Evolutionary conservation across 768 basidiomycete genomes (phyloP).

Genomic region (Austroboletus eburneus): DNA sequence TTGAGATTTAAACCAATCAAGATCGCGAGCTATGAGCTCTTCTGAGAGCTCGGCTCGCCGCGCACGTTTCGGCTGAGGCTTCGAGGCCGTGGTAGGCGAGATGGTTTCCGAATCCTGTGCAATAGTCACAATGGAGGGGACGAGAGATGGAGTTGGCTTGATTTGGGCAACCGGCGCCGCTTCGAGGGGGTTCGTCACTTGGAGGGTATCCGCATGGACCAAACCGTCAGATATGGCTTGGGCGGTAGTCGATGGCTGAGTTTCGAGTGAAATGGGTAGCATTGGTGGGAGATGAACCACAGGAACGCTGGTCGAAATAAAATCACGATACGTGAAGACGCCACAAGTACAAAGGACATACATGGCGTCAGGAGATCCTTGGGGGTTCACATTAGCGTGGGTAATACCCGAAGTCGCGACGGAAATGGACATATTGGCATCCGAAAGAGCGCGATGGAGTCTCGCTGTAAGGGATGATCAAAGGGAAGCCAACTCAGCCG

Average conservation of each 20-base stretch:
- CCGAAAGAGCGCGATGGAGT: constrained; percentile 14
- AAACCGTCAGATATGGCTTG: neutral
- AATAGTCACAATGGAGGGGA: neutral
- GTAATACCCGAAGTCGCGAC: neutral
- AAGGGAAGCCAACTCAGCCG: neutral
- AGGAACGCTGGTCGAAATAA: neutral
- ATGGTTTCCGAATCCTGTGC: neutral
- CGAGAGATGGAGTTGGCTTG: neutral
- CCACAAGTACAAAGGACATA: too few relatives aligned
- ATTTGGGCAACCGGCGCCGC: neutral
- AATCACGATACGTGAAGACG: too few relatives aligned
- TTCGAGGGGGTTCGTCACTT: neutral
- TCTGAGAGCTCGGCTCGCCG: constrained; percentile 20
- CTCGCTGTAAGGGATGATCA: constrained; percentile 13
- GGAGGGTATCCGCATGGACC: neutral
- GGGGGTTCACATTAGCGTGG: neutral
- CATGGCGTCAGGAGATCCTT: neutral
- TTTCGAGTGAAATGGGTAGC: neutral
- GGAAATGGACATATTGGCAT: constrained; percentile 4
- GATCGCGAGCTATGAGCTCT: constrained; percentile 25
- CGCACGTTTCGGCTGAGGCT: constrained; percentile 27
- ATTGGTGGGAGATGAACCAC: neutral
- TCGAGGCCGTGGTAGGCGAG: constrained; percentile 4
- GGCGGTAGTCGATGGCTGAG: neutral
- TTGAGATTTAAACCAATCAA: constrained; percentile 27